Conservation (phyloP, 805 yeast genomes). For the Cephaloascus albidus region DNA sequence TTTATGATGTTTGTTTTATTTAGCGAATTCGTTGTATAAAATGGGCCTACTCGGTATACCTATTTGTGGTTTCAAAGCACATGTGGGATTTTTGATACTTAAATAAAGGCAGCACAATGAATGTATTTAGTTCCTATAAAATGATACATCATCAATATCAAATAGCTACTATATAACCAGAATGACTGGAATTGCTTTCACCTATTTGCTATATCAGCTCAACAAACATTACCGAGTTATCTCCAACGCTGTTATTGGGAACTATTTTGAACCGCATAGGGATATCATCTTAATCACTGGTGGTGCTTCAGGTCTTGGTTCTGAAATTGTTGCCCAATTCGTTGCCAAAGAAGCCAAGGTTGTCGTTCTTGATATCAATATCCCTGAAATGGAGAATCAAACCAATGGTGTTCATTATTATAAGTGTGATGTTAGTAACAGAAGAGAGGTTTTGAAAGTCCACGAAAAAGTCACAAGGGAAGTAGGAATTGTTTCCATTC, state of each 20-base stretch:
- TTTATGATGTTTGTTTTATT: too few species aligned
- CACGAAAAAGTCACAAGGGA: constrained; percentile 31
- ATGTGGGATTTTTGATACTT: too few species aligned
- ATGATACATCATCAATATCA: too few species aligned
- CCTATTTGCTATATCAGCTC: constrained; percentile 2
- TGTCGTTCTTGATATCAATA: constrained; percentile 53
- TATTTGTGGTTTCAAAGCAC: too few species aligned
- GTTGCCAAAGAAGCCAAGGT: constrained; percentile 35
- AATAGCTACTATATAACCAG: too few species aligned
- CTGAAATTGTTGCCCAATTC: constrained; percentile 43
- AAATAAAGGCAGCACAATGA: too few species aligned
- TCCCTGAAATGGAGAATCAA: constrained; percentile 25
- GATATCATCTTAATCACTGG: constrained; percentile 79
- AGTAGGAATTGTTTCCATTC: constrained; percentile 52
- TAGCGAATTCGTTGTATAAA: too few species aligned
- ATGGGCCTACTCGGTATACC: too few species aligned
- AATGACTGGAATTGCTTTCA: not conserved
- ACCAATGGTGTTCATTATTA: constrained; percentile 40
- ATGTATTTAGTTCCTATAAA: too few species aligned
- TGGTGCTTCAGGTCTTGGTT: constrained; percentile 75
- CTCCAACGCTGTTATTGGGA: constrained; percentile 38
- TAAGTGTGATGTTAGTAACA: constrained; percentile 61
- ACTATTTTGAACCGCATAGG: constrained; percentile 35
- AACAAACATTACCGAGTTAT: constrained; percentile 15
- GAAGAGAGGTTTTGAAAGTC: constrained; percentile 29